Base-by-base conservation (phyloP, 805 yeast species). In the Cyberlindnera saturnus region DNA sequence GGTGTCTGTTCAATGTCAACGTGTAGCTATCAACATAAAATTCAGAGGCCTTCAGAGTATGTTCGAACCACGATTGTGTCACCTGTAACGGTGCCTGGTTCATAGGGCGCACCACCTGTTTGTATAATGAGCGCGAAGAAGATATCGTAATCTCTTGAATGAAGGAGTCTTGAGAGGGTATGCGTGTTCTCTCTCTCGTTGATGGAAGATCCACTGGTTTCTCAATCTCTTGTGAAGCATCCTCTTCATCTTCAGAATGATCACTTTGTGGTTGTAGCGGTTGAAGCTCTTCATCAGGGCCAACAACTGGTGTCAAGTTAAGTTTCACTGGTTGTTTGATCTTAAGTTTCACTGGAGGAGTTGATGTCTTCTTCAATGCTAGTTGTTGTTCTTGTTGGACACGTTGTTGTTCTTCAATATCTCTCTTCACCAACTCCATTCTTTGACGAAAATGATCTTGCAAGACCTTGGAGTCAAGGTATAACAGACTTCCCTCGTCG, bases 401-500 rank as follows among this genome's bases (percentile, higher is more conserved):
- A 38, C 49, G 45, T 16, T 44, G 43, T 18, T 34, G 39, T 18
- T 44, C 43, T 18, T 45, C 50, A 29, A 46, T 40, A 19, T 51
- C 46, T 20, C 46, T 44, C 32, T 41, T 55, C 53, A 41, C 58
- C 44, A 52, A 60, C 44, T 32, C 59, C 52, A 72, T 64, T 47
- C 69, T 55, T 34, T 57, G 66, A 32, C 69, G 65, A 50, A 83
- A 79, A 46, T 70, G 71, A 28, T 69, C 70, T 47, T 76, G 71
- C 41, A 93, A 70, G 36, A 74, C 73, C 32, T 61, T 64, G 0
- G 97, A 82, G 63, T 88, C 95, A 46, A 76, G 76, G 56, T 80
- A 79, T 34, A 90, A 81, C 41, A 78, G 70, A 41, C 93, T 78
- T 2, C 75, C 78, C 41, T 84, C 84, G 46, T 80, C 84, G 61